Conservation (phyloP, 2,329 filamentous ascomycete genomes). For the Reticulascus tulasneorum region DNA sequence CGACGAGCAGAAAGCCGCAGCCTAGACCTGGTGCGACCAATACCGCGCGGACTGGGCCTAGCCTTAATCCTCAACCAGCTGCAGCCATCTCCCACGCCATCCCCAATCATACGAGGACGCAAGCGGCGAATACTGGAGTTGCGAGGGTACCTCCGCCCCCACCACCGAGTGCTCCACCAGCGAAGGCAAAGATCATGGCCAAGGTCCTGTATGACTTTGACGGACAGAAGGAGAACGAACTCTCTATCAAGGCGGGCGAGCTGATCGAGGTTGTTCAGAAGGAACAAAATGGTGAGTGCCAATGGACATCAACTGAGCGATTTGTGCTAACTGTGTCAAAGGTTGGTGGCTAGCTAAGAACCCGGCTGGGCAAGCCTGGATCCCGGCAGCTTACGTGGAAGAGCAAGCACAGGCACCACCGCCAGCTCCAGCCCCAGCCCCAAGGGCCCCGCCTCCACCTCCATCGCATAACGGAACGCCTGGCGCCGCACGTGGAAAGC, state of each 20-base stretch:
- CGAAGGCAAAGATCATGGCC: slow-evolving; percentile 69
- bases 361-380: slow-evolving; percentile 74
- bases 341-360: slow-evolving; percentile 96
- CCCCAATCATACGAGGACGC: slow-evolving; percentile 11
- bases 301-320: background rate
- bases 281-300: slow-evolving; percentile 78
- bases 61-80: slow-evolving; percentile 24
- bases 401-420: slow-evolving; percentile 66
- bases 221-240: slow-evolving; percentile 79
- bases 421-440: slow-evolving; percentile 55
- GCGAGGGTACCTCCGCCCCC: slow-evolving; percentile 49
- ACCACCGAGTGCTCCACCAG: slow-evolving; percentile 60
- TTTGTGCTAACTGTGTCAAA: slow-evolving; percentile 37
- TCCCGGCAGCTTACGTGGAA: slow-evolving; percentile 90
- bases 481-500: slow-evolving; percentile 57
- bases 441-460: slow-evolving; percentile 63
- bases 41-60: slow-evolving; percentile 8
- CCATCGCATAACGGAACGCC: slow-evolving; percentile 42
- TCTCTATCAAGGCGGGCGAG: slow-evolving; percentile 75
- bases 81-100: slow-evolving; percentile 14
- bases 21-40: slow-evolving; percentile 36
- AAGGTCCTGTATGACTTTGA: slow-evolving; percentile 91
- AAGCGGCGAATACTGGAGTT: slow-evolving; percentile 17
- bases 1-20: slow-evolving; percentile 39
- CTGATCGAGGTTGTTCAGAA: slow-evolving; percentile 89